Percentiles rank a stretch among this genome's conserved stretches.
Conservation (phyloP, 495 filamentous ascomycete species). For the Podospora anserina region DNA sequence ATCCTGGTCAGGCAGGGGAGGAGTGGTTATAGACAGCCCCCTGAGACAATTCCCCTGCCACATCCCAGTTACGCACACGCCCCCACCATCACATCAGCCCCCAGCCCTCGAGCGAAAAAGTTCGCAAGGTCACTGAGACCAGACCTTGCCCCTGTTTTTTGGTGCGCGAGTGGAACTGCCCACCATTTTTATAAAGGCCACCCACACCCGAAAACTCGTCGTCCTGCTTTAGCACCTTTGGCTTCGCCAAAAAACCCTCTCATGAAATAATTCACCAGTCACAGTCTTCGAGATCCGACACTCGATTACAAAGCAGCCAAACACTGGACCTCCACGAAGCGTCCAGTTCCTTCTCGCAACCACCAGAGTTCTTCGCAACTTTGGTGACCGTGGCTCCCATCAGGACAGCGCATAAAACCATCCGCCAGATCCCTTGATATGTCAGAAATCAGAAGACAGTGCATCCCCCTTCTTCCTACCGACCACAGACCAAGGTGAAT, state of each 20-base stretch:
- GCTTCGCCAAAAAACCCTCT: conserved; percentile 23
- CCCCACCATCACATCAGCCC: conserved; percentile 19
- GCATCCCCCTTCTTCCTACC: conserved; percentile 51
- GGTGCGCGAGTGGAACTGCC: background rate
- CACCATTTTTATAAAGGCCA: conserved; percentile 14
- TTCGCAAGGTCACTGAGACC: conserved; percentile 12
- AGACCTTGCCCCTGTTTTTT: conserved; percentile 16
- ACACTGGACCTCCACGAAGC: conserved; percentile 20
- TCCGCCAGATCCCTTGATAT: conserved; percentile 43
- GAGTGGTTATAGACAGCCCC: background rate
- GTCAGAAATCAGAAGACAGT: conserved; percentile 49
- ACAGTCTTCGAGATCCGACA: background rate
- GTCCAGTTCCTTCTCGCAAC: conserved; percentile 33
- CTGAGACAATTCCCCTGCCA: background rate
- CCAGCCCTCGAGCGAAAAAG: conserved; percentile 14
- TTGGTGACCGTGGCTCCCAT: conserved; percentile 33
- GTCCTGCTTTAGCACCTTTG: conserved; percentile 18
- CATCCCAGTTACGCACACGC: conserved; percentile 13
- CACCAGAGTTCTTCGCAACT: conserved; percentile 32
- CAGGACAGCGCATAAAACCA: conserved; percentile 33
- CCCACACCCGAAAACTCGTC: background rate
- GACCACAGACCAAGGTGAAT: conserved; percentile 57
- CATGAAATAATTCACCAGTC: conserved; percentile 3
- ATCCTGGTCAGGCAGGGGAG: conserved; percentile 1
- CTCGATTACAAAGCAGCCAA: conserved; percentile 17